Evolutionary conservation across 2,329 filamentous ascomycete genomes (phyloP), one percentile per base, ranked within the genome.

Genomic region (Alternaria metachromatica): DNA sequence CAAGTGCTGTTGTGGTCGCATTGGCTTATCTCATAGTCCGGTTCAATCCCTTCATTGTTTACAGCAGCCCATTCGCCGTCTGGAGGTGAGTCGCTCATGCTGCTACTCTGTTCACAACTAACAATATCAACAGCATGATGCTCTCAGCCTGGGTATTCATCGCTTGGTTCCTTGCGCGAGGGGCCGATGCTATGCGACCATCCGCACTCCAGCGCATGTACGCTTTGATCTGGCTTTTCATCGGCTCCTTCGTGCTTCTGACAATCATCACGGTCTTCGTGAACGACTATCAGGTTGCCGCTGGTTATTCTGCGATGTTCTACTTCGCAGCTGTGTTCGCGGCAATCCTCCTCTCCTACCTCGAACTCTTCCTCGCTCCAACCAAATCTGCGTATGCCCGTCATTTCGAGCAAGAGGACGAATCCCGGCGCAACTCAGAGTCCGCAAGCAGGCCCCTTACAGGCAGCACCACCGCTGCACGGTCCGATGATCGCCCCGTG

Each of bases 21-120:
- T 84, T 93, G 18, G 91, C 92, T 2, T 92, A 92, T 70, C 80
- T 98, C 55, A 74, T 97, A 45, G 87, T 88, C 41, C 96, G 96
- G 79, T 82, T 95, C 76, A 98, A 98, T 75, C 94, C 95, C 1
- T 87, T 93, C 72, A 93, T 98, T 72, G 84, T 96, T n/a, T 96
- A 97, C 82, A 94, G 93, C 80, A 96, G 92, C 72, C 87, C 90
- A 51, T 98, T 96, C 77, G 86, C 92, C 6, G 91, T 97, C 74
- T 97, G 94, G 93, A 80, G 78, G 79, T 82, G 74, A 46, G 72
- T 71, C 23, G 46, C 18, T 28, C 21, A 18, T 15, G 21, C 18
- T 5, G 10, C 11, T 11, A 25, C 28, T 15, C 4, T 12, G n/a
- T 11, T 11, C n/a, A 3, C 15, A 18, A 46, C 56, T 72, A 45